Base-by-base conservation (phyloP, 805 yeast genomes). In the Kodamaea kaohsiungensis region DNA sequence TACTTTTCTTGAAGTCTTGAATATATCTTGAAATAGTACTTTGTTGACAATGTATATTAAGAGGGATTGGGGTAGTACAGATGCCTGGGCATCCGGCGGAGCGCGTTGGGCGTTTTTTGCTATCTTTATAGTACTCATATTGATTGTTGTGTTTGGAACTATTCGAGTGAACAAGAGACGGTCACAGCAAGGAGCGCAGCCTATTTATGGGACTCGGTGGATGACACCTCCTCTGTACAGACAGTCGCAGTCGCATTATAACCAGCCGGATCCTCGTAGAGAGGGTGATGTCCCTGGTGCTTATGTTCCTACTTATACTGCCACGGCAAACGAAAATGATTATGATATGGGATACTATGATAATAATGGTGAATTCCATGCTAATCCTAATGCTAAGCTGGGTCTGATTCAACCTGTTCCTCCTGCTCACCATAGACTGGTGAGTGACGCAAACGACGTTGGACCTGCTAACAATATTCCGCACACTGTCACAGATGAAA, bases 311-410 rank as follows among this genome's bases (percentile, higher is more conserved):
- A 78, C 86, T 2, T 88, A 88, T 59, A 82, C 91, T 0, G 88
- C 74, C 10, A 70, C 75, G 13, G 85, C 91, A 0, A 85, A 85
- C 57, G 54, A 51, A n/a, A 77, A 81, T 47, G 97, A 91, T 65
- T 77, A 81, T 47, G 97, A 91, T 65, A 82, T 88, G 65, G 97
- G 96, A 0, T 86, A 81, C 66, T 89, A 88, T 61, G 95, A 89
- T 65, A 72, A 71, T 37, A 67, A 76, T 35, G 97, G 91, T 7
- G 62, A 63, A 33, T 72, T 70, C 52, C 77, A 72, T 53, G 61
- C 72, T 7, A 70, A 71, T 53, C 74, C 74, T 4, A 68, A 69
- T 48, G 66, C 68, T 1, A 68, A 65, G 46, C 42, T 59, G 16
- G 59, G 62, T 3, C 47, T 43, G 22, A 49, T 59, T 16, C 30